A percentile compares a stretch with the other conserved stretches of the same genome.
Evolutionary conservation across 257 asterid species (phyloP).

Genomic region (Salvia splendens): DNA sequence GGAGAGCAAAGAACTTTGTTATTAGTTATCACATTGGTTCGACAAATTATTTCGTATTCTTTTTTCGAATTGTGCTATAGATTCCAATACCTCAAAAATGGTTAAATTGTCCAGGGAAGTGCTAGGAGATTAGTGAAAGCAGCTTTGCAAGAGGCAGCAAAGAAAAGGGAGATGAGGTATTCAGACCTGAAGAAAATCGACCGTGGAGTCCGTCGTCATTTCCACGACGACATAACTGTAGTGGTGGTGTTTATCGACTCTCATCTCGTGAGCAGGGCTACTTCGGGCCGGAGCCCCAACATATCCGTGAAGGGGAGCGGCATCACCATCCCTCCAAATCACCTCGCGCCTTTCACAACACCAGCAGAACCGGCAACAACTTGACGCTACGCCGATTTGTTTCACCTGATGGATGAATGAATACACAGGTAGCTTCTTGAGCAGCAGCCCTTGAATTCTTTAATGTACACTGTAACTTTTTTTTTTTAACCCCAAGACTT

Average conservation of each 20-base stretch:
- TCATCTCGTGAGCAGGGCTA: slow-evolving; percentile 69
- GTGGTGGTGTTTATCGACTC: slow-evolving; percentile 73
- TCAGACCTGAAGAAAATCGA: slow-evolving; percentile 88
- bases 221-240: slow-evolving; percentile 88
- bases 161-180: slow-evolving; percentile 93
- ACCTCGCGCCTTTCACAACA: slow-evolving; percentile 51
- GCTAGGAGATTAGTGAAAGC: slow-evolving; percentile 78
- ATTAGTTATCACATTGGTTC: slow-evolving; percentile 4
- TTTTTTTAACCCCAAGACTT: slow-evolving; percentile 37
- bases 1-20: background rate
- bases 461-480: slow-evolving; percentile 53
- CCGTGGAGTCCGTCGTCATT: slow-evolving; percentile 83
- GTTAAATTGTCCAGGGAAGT: slow-evolving; percentile 57
- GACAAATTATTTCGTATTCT: too few species aligned
- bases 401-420: slow-evolving; percentile 32
- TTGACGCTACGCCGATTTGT: slow-evolving; percentile 22
- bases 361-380: slow-evolving; percentile 35
- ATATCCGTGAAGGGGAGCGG: slow-evolving; percentile 75
- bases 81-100: background rate
- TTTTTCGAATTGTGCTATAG: background rate
- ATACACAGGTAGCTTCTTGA: slow-evolving; percentile 43
- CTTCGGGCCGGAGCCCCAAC: slow-evolving; percentile 49
- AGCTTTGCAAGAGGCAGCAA: slow-evolving; percentile 84
- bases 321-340: slow-evolving; percentile 45
- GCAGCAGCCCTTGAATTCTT: slow-evolving; percentile 51